Base-by-base conservation (phyloP, 2,329 filamentous ascomycete genomes). In the Alternaria sp. region DNA sequence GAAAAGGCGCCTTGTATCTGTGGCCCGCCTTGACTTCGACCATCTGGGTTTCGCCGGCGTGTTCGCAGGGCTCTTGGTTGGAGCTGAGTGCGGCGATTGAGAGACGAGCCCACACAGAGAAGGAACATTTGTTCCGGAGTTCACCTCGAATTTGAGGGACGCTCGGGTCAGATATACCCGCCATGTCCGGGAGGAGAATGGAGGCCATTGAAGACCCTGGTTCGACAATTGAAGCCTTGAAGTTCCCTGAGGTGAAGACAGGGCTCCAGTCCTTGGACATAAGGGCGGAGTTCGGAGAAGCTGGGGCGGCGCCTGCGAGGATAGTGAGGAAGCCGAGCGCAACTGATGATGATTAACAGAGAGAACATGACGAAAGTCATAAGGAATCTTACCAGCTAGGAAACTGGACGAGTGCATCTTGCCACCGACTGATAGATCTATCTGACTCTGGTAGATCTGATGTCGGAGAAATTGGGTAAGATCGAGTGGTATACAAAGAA, bases 191-290 rank as follows among this genome's bases (percentile, higher is more conserved):
- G 37, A 24, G 11, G 7, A 24, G 21, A 17, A 51, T 41, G 37
- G 51, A 54, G 33, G 51, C 51, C 31, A 36, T 48, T 14, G 34
- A 41, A 4, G 36, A 23, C 26, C 49, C 49, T 17, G 37, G 36
- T 3, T 41, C 49, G 26, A 51, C 33, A 21, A 17, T 26, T 23
- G 49, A 51, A 7, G 37, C 17, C 36, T 41, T 29, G 24, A 28
- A 39, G n/a, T 34, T 21, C 5, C 23, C 34, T 2, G 26, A 6
- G 31, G 51, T 11, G 33, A 54, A 40, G 3, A 48, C 51, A 33
- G 24, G 41, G 21, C 13, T 39, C 51, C 42, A 54, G 33, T 54
- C 51, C 21, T 54, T 54, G 24, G 51, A 48, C 42, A 54, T 37
- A 3, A 23, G 23, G 37, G 10, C 21, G 28, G 24, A 1, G 21